phyloP scores from a whole-genome alignment of 192 early-diverging fungal species.

The Linderina pennispora region DNA sequence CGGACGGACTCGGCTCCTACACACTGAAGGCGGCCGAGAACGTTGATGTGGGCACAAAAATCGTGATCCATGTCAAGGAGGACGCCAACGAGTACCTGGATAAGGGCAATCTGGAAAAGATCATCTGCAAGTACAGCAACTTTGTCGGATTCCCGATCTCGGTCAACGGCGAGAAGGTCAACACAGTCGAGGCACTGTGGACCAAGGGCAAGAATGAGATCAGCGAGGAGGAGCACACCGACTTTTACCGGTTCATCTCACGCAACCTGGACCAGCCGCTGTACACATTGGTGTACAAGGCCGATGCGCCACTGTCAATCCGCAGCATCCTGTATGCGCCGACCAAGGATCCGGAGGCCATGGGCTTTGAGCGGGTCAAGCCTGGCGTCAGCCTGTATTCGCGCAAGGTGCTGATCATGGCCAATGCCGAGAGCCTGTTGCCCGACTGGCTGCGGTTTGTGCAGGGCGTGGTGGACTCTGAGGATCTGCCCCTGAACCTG shows the following conservation, averaged over 20 bases:
- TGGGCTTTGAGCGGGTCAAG: slow-evolving; percentile 52
- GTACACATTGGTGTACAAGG: slow-evolving; percentile 83
- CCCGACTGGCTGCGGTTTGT: slow-evolving; percentile 83
- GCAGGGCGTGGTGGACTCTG: slow-evolving; percentile 99
- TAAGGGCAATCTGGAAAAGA: slow-evolving; percentile 52
- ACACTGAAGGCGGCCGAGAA: slow-evolving; percentile 88
- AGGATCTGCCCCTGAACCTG: slow-evolving; percentile 99
- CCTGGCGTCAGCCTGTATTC: slow-evolving; percentile 91
- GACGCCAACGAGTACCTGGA: slow-evolving; percentile 81
- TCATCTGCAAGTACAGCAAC: slow-evolving; percentile 88
- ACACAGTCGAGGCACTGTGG: slow-evolving; percentile 95
- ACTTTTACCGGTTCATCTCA: slow-evolving; percentile 81
- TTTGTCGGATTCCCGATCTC: slow-evolving; percentile 98
- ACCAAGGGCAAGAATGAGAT: slow-evolving; percentile 74
- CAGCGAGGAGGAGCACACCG: slow-evolving; percentile 74
- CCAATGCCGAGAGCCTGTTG: slow-evolving; percentile 79
- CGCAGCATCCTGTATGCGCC: slow-evolving; percentile 84
- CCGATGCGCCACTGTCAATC: slow-evolving; percentile 93
- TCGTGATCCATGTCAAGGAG: slow-evolving; percentile 84
- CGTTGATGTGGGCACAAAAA: slow-evolving; percentile 91
- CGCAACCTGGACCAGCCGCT: slow-evolving; percentile 70
- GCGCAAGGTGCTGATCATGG: slow-evolving; percentile 94
- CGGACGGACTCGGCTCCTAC: slow-evolving; percentile 85
- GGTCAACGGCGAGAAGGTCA: slow-evolving; percentile 76
- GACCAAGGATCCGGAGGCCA: slow-evolving; percentile 46